Percentiles rank a stretch among this genome's conserved stretches.
Conservation (phyloP, 495 filamentous ascomycete genomes). For the Cenococcum geophilum region DNA sequence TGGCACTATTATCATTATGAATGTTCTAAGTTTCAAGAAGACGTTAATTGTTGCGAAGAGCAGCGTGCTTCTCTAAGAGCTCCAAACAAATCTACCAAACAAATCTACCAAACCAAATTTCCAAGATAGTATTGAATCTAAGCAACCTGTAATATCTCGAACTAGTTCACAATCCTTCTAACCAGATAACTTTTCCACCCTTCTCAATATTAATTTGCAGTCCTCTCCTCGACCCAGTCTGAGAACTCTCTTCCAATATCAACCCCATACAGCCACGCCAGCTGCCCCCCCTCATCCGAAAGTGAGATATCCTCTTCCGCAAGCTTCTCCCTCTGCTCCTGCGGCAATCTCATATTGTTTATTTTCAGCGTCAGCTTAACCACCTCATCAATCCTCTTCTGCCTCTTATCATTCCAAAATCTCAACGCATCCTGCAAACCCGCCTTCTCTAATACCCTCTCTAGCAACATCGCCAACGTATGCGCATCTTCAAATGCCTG, state of each 20-base stretch:
- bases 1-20: no score
- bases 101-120: no score
- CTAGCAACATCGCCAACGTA: constrained; percentile 14
- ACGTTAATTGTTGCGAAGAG: no score
- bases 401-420: constrained; percentile 36
- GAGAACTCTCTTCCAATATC: constrained; percentile 6
- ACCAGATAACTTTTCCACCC: no score
- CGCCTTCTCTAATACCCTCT: neutral
- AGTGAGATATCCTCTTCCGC: constrained; percentile 1
- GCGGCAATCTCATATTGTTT: constrained; percentile 37
- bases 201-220: neutral
- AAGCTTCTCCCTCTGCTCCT: constrained; percentile 23
- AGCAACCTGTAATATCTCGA: no score
- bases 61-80: no score
- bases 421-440: constrained; percentile 22
- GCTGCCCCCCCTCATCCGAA: neutral
- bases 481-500: constrained; percentile 16
- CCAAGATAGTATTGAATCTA: no score
- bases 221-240: neutral
- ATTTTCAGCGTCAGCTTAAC: constrained; percentile 36
- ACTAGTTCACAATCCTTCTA: no score
- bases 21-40: no score
- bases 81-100: no score
- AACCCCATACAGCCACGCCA: constrained; percentile 13
- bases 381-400: constrained; percentile 35